Evolutionary conservation across 140 eudicot species (phyloP).

Genomic region (Stevia rebaudiana): DNA sequence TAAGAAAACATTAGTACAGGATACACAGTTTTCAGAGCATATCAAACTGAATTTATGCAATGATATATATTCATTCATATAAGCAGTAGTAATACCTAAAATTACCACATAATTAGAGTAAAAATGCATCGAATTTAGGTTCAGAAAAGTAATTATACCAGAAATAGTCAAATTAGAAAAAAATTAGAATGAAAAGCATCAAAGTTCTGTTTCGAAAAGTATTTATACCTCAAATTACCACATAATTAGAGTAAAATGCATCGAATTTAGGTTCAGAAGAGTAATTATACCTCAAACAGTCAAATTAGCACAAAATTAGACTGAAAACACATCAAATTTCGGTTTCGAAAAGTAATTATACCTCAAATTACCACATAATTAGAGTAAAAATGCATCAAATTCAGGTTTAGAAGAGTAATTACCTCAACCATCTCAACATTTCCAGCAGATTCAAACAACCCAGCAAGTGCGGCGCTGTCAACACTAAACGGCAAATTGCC

Average conservation of each 20-base stretch:
- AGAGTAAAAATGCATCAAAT: neutral
- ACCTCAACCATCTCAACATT: conserved; percentile 99
- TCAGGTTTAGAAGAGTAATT: neutral
- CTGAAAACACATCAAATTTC: neutral
- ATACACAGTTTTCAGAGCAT: neutral
- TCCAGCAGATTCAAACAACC: conserved; percentile 70
- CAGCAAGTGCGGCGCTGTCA: conserved; percentile 88
- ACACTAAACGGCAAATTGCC: conserved; percentile 82
- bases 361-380: neutral
- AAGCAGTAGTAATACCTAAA: neutral
- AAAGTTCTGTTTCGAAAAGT: neutral
- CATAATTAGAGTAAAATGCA: neutral
- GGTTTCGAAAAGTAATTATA: neutral
- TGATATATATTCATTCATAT: neutral
- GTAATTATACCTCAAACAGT: neutral
- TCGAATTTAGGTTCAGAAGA: no score
- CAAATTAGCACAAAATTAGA: neutral
- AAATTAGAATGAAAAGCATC: no score
- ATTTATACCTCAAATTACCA: neutral
- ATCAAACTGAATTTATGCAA: neutral
- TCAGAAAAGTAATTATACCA: no score
- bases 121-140: neutral
- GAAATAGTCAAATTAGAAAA: no score
- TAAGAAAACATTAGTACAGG: neutral
- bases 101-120: no score